Evolutionary conservation across 768 basidiomycete species (phyloP).

Genomic region (Lactifluus subvellereus): DNA sequence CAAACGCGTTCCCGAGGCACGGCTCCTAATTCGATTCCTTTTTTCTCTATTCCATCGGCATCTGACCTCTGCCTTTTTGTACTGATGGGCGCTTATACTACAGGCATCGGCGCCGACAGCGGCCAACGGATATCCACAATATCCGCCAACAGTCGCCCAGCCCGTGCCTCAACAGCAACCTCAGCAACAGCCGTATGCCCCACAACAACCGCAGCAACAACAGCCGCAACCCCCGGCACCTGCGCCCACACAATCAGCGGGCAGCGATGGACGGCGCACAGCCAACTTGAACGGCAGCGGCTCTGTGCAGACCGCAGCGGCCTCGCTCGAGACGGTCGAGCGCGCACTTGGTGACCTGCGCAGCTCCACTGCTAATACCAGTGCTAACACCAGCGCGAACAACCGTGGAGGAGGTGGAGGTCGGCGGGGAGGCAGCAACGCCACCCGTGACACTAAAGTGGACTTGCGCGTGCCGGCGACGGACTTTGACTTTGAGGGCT

Average conservation of each 20-base stretch:
- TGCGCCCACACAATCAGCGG: slow-evolving; percentile 20
- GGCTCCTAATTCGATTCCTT: slow-evolving; percentile 50
- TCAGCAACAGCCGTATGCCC: slow-evolving; percentile 26
- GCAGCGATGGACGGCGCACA: slow-evolving; percentile 29
- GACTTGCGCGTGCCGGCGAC: slow-evolving; percentile 58
- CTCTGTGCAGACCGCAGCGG: slow-evolving; percentile 64
- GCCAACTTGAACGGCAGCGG: slow-evolving; percentile 35
- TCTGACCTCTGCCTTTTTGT: slow-evolving; percentile 3
- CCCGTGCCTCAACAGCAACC: slow-evolving; percentile 24
- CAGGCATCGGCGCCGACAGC: slow-evolving; percentile 48
- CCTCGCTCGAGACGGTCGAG: slow-evolving; percentile 68
- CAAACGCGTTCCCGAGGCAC: slow-evolving; percentile 42
- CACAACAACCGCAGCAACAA: slow-evolving; percentile 22
- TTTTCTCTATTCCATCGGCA: slow-evolving; percentile 50
- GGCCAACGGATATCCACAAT: slow-evolving; percentile 25
- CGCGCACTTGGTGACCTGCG: slow-evolving; percentile 49
- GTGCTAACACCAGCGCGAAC: slow-evolving; percentile 25
- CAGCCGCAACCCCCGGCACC: slow-evolving; percentile 9
- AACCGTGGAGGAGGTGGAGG: slow-evolving; percentile 39
- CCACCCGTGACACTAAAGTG: slow-evolving; percentile 28
- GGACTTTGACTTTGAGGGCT: slow-evolving; percentile 77
- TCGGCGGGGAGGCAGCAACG: slow-evolving; percentile 12
- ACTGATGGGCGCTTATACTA: slow-evolving; percentile 12
- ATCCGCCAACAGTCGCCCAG: slow-evolving; percentile 25
- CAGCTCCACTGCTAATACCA: slow-evolving; percentile 29